Conservation (phyloP, 805 yeast genomes). For the Nakazawaea siamensis region DNA sequence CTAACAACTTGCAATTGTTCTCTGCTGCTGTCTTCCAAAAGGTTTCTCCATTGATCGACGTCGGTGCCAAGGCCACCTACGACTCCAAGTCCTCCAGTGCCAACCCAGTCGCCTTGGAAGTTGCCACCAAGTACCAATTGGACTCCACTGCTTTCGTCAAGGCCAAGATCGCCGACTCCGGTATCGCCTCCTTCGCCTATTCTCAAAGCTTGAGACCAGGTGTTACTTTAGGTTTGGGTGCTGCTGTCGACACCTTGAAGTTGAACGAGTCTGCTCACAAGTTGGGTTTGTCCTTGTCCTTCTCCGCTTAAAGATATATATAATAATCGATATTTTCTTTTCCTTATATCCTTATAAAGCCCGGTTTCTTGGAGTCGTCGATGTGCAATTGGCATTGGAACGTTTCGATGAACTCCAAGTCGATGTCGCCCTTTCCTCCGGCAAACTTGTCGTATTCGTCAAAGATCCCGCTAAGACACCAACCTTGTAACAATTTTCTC, state of each 20-base stretch:
- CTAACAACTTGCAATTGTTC: constrained; percentile 81
- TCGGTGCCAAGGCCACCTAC: constrained; percentile 96
- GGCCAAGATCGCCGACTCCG: constrained; percentile 95
- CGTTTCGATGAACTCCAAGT: constrained; percentile 80
- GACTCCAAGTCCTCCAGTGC: constrained; percentile 72
- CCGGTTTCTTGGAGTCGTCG: constrained; percentile 45
- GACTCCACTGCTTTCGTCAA: constrained; percentile 86
- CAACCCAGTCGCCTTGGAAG: constrained; percentile 84
- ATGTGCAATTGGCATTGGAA: constrained; percentile 57
- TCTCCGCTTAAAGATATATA: constrained; percentile 56
- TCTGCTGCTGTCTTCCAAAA: constrained; percentile 96
- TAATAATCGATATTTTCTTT: background rate
- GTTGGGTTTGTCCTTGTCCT: constrained; percentile 90
- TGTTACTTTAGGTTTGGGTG: constrained; percentile 94
- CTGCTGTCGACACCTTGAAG: constrained; percentile 92
- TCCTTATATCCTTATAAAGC: constrained; percentile 41
- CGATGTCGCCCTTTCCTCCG: constrained; percentile 88
- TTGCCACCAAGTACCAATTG: constrained; percentile 89
- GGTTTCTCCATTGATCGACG: constrained; percentile 86
- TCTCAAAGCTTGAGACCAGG: constrained; percentile 94
- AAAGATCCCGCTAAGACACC: constrained; percentile 89
- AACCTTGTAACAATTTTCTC: constrained; percentile 79
- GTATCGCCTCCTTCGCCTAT: constrained; percentile 89
- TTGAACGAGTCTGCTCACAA: constrained; percentile 96
- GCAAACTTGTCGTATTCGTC: constrained; percentile 93